phyloP scores from a whole-genome alignment of 495 filamentous ascomycete species.

The Daldinia childiae region DNA sequence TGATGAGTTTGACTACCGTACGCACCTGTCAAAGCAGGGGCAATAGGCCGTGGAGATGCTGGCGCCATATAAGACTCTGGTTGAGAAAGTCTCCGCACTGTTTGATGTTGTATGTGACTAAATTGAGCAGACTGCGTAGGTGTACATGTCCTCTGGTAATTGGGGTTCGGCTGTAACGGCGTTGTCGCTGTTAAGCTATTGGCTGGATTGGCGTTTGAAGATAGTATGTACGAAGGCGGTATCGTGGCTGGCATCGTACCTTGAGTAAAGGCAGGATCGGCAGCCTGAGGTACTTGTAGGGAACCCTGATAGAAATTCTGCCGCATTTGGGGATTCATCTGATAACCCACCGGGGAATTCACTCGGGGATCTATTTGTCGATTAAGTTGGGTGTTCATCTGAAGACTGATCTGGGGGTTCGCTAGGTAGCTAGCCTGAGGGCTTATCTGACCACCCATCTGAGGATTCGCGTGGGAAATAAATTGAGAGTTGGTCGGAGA shows the following conservation, averaged over 20 bases:
- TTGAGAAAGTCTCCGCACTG: background rate
- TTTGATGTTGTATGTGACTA: background rate
- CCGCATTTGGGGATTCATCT: background rate
- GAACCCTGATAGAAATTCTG: background rate
- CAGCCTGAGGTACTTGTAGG: background rate
- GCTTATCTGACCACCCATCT: background rate
- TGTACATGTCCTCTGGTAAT: background rate
- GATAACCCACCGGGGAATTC: background rate
- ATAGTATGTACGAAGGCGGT: background rate
- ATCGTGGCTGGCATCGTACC: background rate
- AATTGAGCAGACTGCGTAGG: background rate
- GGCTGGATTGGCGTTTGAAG: background rate
- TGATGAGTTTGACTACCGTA: background rate
- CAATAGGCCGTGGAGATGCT: background rate
- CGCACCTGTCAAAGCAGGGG: background rate
- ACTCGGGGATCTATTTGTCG: background rate
- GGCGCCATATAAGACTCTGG: background rate
- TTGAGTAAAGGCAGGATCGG: background rate
- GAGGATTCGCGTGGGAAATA: background rate
- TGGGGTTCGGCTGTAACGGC: background rate
- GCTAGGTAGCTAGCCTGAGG: background rate
- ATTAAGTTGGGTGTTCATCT: background rate
- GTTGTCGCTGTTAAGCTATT: background rate
- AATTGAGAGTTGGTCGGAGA: background rate
- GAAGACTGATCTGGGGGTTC: background rate